Base-by-base conservation (phyloP, 371 early-diverging fungal species). In the Mucor plumbeus region DNA sequence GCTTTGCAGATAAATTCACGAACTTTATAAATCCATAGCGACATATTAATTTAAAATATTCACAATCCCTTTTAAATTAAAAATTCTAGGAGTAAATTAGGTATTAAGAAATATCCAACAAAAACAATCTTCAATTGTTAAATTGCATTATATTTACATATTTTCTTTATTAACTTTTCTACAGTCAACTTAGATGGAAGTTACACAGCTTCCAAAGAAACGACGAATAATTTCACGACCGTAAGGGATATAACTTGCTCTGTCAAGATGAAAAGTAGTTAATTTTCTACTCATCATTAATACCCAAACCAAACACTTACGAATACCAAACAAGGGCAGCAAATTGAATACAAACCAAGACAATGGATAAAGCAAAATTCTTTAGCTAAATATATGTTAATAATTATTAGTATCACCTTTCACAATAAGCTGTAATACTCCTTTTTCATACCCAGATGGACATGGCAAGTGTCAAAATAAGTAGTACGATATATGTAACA, bases 301-400 rank as follows among this genome's bases (percentile, higher is more conserved):
- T 21, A n/a, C 1, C 17, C 5, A 1, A 21, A 21, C 6, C 43
- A 33, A 26, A 63, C 14, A 83, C 84, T 83, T 81, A 83, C 84
- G 81, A 84, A 84, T 93, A 93, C 93, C 96, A 96, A 66, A 94
- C 87, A 63, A 96, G 73, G 4, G 96, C 95, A 65, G 90, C 78
- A 82, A 90, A 95, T 74, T 96, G 96, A 53, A 91, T 69, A 64
- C 94, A 84, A 58, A 92, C 91, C 62, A 92, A 80, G 19, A 96
- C 79, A 48, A 96, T 70, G 61, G 90, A 90, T 33, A 96, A 74
- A 17, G 88, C 65, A 53, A 87, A 79, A 48, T 69, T 78, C 19
- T 79, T 26, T 31, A 89, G 61, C 84, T 87, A 71, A 0, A 47
- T 38, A 39, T 19, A 53, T 21, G 17, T 26, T 26, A 43, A 59